Evolutionary conservation across 169 alveolate species (phyloP).

Genomic region (Plasmodium cynomolgi): DNA sequence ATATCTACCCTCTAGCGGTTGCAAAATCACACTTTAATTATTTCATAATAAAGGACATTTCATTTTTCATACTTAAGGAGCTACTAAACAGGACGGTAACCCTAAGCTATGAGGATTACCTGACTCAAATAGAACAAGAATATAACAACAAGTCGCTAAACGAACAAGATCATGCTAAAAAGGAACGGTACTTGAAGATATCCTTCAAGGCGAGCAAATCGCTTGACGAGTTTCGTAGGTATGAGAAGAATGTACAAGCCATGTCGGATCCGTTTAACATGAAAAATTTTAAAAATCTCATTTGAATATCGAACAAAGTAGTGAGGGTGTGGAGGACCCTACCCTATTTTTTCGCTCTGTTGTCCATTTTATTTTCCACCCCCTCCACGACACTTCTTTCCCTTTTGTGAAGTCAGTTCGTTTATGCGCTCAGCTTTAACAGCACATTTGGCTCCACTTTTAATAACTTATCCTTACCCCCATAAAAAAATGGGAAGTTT

Average conservation of each 20-base stretch:
- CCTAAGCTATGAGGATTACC: constrained; percentile 67
- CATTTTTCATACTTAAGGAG: constrained; percentile 82
- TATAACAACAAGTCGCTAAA: constrained; percentile 21
- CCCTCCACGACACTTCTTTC: not conserved
- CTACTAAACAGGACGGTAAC: constrained; percentile 22
- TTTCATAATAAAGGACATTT: constrained; percentile 87
- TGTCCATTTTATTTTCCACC: not conserved
- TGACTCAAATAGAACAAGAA: constrained; percentile 49
- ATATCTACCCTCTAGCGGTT: constrained; percentile 86
- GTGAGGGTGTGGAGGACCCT: not conserved
- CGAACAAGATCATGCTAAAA: constrained; percentile 48
- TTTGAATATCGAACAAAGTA: not conserved
- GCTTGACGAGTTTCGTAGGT: constrained; percentile 42
- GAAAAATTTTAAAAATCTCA: constrained; percentile 63
- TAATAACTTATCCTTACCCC: not conserved
- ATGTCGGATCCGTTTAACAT: constrained; percentile 70
- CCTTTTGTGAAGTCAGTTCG: not conserved
- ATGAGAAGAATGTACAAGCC: constrained; percentile 47
- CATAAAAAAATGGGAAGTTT: not conserved
- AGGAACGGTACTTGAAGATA: constrained; percentile 22
- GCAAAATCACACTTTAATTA: constrained; percentile 88
- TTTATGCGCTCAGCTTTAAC: not conserved
- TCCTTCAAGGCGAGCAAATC: constrained; percentile 41
- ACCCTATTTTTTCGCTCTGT: not conserved
- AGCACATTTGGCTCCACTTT: not conserved